Percentiles rank a stretch among this genome's conserved stretches.
phyloP scores from a whole-genome alignment of 345 rosid genomes.

The Brassica rapa region DNA sequence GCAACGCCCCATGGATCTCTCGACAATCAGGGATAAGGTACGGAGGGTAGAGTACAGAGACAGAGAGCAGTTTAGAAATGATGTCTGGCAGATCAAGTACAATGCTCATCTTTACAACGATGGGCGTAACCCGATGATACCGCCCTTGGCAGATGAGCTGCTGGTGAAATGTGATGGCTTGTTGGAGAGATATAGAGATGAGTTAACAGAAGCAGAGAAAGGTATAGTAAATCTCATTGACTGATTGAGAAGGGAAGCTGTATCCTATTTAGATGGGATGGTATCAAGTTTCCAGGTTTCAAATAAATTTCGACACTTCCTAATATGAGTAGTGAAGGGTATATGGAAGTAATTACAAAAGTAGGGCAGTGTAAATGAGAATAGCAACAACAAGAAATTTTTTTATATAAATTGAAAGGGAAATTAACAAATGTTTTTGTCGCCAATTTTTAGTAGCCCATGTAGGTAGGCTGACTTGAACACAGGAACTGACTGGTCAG shows the following conservation, averaged over 20 bases:
- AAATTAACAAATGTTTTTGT: neutral
- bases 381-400: neutral
- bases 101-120: slow-evolving; percentile 89
- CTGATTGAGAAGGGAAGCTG: slow-evolving; percentile 8
- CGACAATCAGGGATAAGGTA: slow-evolving; percentile 76
- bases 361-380: neutral
- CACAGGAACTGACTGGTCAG: neutral
- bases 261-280: neutral
- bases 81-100: slow-evolving; percentile 72
- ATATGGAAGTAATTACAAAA: neutral
- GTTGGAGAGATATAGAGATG: slow-evolving; percentile 46
- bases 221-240: slow-evolving; percentile 47
- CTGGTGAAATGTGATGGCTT: slow-evolving; percentile 83
- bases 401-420: neutral
- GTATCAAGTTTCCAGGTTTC: neutral
- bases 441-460: neutral
- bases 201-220: slow-evolving; percentile 66
- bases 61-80: slow-evolving; percentile 74
- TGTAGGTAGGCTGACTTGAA: neutral
- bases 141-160: slow-evolving; percentile 94
- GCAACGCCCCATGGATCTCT: slow-evolving; percentile 83
- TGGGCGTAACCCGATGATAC: slow-evolving; percentile 79
- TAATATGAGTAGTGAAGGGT: neutral
- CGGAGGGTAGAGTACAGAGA: slow-evolving; percentile 78
- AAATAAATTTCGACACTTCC: neutral